Base-by-base conservation (phyloP, 441 rosid species). In the Brassica balearica region DNA sequence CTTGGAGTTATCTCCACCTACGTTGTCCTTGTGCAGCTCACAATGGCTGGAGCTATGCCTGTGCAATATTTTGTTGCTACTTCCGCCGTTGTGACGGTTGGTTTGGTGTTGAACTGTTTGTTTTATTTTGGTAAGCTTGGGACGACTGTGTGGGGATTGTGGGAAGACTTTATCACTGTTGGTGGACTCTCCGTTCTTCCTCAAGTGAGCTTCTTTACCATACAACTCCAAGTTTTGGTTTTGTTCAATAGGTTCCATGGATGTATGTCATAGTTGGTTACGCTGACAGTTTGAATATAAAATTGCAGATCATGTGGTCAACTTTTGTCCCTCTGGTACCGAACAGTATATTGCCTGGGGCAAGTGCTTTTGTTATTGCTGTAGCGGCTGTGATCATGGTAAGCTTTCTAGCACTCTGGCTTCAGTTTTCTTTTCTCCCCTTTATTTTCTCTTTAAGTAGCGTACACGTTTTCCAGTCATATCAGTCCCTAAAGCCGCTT, bases 11-110 rank as follows among this genome's bases (percentile, higher is more conserved):
- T 90, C 72, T 87, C 98, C 2, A 83, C 72, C 9, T 87, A 83
- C 74, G 81, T 86, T 46, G 92, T 95, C 11, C 58, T 93, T 67
- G 43, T 86, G 17, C 99, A 95, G 88, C 99, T 95, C 72, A 91
- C 96, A 14, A 83, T 89, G 77, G 99, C 89, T 61, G 89, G 84
- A 74, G 93, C 99, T 27, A 95, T 93, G 99, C 94, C 97, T 79
- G 63, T 87, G 71, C 86, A 86, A 58, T 80, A 78, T 71, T 95
- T 85, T 79, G 65, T 85, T 56, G 77, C 73, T 71, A 86, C 89
- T 81, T 86, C 97, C 2, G 80, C 71, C 53, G 85, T 95, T 83
- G 85, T 95, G 20, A 87, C 73, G 3, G 58, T 83, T 2, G 99
- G 97, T 80, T 78, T 95, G 36, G 56, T 87, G 32, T 62, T 90